A percentile compares a stretch with the other conserved stretches of the same genome.
Evolutionary conservation across 768 basidiomycete genomes (phyloP).

Genomic region (Rhizopogon roseolus): DNA sequence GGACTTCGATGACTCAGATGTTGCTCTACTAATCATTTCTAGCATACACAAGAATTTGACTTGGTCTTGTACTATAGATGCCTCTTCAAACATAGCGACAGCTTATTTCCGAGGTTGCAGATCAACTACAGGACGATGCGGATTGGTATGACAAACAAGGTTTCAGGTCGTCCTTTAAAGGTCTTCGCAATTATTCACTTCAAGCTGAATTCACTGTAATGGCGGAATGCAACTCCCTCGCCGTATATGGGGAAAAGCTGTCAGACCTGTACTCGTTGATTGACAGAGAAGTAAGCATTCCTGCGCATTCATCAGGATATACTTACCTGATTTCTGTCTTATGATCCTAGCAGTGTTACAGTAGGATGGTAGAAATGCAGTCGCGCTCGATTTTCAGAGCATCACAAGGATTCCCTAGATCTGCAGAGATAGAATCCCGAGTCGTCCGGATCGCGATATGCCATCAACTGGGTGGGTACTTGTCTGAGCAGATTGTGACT

Average conservation of each 20-base stretch:
- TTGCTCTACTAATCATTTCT: too few species aligned
- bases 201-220: not conserved
- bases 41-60: not conserved
- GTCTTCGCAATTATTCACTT: too few species aligned
- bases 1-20: too few species aligned
- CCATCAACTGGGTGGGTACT: too few species aligned
- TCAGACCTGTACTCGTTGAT: slow-evolving; percentile 56
- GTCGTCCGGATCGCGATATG: too few species aligned
- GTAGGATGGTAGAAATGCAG: too few species aligned
- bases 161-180: not conserved
- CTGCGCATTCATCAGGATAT: not conserved
- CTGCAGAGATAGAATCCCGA: too few species aligned
- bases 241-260: slow-evolving; percentile 41
- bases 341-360: too few species aligned
- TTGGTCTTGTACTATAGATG: not conserved
- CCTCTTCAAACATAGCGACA: not conserved
- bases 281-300: slow-evolving; percentile 56
- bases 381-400: too few species aligned
- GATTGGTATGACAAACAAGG: not conserved
- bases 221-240: slow-evolving; percentile 29
- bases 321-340: too few species aligned
- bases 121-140: not conserved
- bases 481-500: too few species aligned
- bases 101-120: not conserved
- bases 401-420: too few species aligned